Base-by-base conservation (phyloP, 2,329 filamentous ascomycete species). In the Alternaria sp. region DNA sequence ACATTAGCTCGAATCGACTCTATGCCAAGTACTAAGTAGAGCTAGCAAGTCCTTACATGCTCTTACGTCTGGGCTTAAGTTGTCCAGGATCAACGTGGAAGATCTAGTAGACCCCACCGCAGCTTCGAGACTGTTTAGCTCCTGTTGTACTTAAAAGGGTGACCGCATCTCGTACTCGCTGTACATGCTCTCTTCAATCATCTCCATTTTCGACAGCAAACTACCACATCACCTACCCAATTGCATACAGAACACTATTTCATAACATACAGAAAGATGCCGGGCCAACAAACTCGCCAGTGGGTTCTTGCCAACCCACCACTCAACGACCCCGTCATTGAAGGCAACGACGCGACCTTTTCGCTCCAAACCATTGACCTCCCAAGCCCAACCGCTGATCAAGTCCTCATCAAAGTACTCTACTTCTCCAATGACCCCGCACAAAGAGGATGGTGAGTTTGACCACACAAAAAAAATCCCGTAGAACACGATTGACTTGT, bases 371-470 rank as follows among this genome's bases (percentile, higher is more conserved):
- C 74, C 8, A 72, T 64, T 6, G 65, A 74, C 2, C 70, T 83
- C 9, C 77, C 82, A 3, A 40, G 73, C 30, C 77, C 80, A 10
- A 70, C 76, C 26, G 62, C 79, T 10, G 73, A 80, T 59, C 77
- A 86, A 72, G 74, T 84, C 62, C 80, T 86, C 19, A 63, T 85
- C 57, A 83, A 85, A 73, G 73, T 77, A 3, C 68, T 82, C 17
- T 85, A 75, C 64, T 70, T 86, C 54, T 85, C 83, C 65, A 86
- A 86, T 64, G 85, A 87, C 72, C 85, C 49, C 21, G 49, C 49
- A 23, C 49, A 52, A 13, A 23, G 49, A 36, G 49, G 49, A 40
- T 40, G 36, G 36, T 40, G 36, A 40, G 36, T 40, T 6, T 40
- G 36, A 40, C 36, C 2, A 40, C 36, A 40, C 36, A 40, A 40